phyloP scores from a whole-genome alignment of 2,329 filamentous ascomycete genomes.

The Pseudogymnoascus sp. region DNA sequence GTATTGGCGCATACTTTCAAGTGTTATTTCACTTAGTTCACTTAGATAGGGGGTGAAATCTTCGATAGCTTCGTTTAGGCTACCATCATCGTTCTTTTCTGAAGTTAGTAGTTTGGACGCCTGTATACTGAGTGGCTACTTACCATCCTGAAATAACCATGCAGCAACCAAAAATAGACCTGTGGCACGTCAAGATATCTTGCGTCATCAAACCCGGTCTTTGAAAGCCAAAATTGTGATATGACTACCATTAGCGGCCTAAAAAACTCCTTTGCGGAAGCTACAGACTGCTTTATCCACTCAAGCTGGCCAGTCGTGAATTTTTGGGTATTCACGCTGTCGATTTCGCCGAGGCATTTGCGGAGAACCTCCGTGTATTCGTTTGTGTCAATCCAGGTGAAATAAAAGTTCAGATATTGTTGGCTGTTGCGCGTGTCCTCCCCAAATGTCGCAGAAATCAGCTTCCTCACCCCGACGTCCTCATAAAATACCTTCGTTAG shows the following conservation, averaged over 20 bases:
- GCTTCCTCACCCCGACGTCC: neutral
- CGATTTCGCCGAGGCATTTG: neutral
- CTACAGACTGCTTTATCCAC: neutral
- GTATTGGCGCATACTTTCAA: neutral
- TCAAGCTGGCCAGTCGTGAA: neutral
- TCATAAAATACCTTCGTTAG: neutral
- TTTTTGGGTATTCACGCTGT: neutral
- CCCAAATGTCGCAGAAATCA: neutral
- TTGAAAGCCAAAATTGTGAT: neutral
- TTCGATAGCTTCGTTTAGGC: neutral
- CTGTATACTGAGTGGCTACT: neutral
- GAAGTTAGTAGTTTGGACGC: neutral
- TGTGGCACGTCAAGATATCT: neutral
- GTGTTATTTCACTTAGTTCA: neutral
- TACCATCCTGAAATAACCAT: neutral
- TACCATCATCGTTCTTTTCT: neutral
- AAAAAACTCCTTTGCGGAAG: neutral
- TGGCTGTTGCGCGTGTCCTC: neutral
- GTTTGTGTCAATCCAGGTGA: neutral
- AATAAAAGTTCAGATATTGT: neutral
- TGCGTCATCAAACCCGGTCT: neutral
- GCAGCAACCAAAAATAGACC: neutral
- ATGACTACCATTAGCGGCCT: neutral
- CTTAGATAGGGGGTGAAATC: neutral
- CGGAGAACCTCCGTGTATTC: neutral